Evolutionary conservation across 495 filamentous ascomycete genomes (phyloP), one percentile per base, ranked within the genome.

Genomic region (Aspergillus ellipticus): DNA sequence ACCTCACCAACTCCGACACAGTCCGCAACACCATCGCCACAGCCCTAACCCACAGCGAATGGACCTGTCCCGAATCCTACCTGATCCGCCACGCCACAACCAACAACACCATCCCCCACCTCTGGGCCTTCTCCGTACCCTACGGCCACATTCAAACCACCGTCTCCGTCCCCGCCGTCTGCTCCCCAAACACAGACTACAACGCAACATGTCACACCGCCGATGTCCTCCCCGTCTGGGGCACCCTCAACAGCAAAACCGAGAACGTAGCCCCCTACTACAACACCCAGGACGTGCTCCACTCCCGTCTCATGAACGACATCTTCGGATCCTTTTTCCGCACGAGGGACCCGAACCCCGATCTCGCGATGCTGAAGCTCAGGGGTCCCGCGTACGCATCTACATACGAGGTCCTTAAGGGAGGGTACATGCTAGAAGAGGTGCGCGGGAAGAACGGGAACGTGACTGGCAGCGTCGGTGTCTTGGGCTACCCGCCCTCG

Each of bases 171-270:
- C 64, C 66, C 3, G 61, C 47, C 3, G 55, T 67, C 21, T 72
- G 69, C 46, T 64, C 56, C n/a, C 64, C 66, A 1, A 66, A 67
- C 58, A n/a, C 16, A n/a, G 28, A 45, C 35, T 65, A 63, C 56
- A 69, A 67, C 42, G 66, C 68, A 1, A 65, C 61, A 6, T 72
- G 69, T 49, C 69, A 72, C 42, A 28, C 64, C 7, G 49, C 67
- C 5, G 66, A 72, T 21, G 60, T 66, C 8, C 57, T 72, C 1
- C 66, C 61, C 6, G 59, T 59, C 24, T 72, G 69, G 69, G 66
- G 66, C 3, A 69, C 61, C 0, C 51, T 72, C 8, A 69, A 72
- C 39, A 54, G 54, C 54, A 69, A 69, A 41, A 66, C 66, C 15
- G 20, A 60, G n/a, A 47, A 63, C 20, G 69, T 69, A 3, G 46